phyloP scores from a whole-genome alignment of 805 yeast species.

The Candida argentea region DNA sequence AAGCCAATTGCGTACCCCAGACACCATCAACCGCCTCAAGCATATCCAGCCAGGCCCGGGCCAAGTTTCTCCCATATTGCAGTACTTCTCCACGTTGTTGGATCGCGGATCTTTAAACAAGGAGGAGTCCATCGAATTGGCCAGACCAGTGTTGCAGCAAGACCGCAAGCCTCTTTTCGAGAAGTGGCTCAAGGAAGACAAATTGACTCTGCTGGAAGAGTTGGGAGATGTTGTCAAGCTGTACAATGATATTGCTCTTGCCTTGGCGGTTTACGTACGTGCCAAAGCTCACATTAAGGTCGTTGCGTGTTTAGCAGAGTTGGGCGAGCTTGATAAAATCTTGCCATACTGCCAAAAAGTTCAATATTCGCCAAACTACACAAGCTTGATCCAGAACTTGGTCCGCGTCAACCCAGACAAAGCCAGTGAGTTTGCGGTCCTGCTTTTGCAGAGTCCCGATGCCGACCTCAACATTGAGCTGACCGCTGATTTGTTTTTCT shows the following conservation, averaged over 20 bases:
- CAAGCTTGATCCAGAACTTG: constrained; percentile 81
- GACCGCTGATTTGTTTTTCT: constrained; percentile 86
- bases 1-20: constrained; percentile 85
- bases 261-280: constrained; percentile 83
- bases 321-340: constrained; percentile 94
- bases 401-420: constrained; percentile 93
- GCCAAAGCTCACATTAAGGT: constrained; percentile 81
- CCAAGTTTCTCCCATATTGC: constrained; percentile 85
- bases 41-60: constrained; percentile 89
- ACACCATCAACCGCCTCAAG: constrained; percentile 87
- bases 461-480: constrained; percentile 67
- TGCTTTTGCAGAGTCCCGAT: constrained; percentile 56
- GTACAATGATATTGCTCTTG: constrained; percentile 65
- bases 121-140: constrained; percentile 91
- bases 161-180: constrained; percentile 89
- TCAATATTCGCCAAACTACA: constrained; percentile 80
- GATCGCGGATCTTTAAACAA: constrained; percentile 91
- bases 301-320: constrained; percentile 83
- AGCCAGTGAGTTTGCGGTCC: constrained; percentile 94
- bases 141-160: constrained; percentile 91
- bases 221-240: constrained; percentile 94
- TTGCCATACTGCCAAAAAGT: constrained; percentile 89
- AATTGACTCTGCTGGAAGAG: constrained; percentile 91
- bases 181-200: constrained; percentile 94
- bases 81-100: constrained; percentile 81